Percentiles rank a stretch among this genome's conserved stretches.
phyloP scores from a whole-genome alignment of 164 flowering plant genomes.

The Vitis labrusca region DNA sequence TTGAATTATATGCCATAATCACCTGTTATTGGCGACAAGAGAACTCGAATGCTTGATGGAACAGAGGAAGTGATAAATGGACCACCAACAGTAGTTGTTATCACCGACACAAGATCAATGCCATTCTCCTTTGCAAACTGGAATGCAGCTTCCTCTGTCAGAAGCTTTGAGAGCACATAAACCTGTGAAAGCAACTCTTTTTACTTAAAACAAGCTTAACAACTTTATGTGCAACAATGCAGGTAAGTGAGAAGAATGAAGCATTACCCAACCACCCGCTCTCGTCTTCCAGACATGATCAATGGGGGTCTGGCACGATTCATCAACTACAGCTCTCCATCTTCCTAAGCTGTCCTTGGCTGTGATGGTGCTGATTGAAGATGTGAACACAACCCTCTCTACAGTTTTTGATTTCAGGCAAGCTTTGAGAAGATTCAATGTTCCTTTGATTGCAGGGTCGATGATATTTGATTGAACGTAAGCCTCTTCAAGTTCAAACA shows the following conservation, averaged over 20 bases:
- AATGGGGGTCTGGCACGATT: slow-evolving; percentile 50
- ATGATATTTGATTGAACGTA: slow-evolving; percentile 49
- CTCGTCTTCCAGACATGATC: slow-evolving; percentile 44
- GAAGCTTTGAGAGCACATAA: slow-evolving; percentile 66
- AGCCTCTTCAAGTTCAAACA: slow-evolving; percentile 31
- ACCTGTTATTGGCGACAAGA: slow-evolving; percentile 75
- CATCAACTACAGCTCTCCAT: slow-evolving; percentile 60
- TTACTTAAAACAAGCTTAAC: neutral
- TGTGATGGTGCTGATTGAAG: slow-evolving; percentile 73
- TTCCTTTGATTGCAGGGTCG: slow-evolving; percentile 63
- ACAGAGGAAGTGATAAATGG: slow-evolving; percentile 59
- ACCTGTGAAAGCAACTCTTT: slow-evolving; percentile 31
- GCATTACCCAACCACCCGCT: slow-evolving; percentile 71
- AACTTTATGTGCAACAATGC: neutral
- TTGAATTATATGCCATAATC: too few species aligned
- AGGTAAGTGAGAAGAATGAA: neutral
- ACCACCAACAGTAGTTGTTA: slow-evolving; percentile 67
- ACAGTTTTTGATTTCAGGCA: slow-evolving; percentile 52
- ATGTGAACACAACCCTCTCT: slow-evolving; percentile 66
- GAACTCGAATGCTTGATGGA: slow-evolving; percentile 67
- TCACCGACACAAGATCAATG: slow-evolving; percentile 63
- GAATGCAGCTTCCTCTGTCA: slow-evolving; percentile 70
- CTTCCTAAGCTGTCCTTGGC: slow-evolving; percentile 48
- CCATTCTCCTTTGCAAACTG: slow-evolving; percentile 54
- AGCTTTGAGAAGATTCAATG: slow-evolving; percentile 56